Evolutionary conservation across 352 stramenopile species (phyloP), one percentile per base, ranked within the genome.

Genomic region (Globisporangium polare): DNA sequence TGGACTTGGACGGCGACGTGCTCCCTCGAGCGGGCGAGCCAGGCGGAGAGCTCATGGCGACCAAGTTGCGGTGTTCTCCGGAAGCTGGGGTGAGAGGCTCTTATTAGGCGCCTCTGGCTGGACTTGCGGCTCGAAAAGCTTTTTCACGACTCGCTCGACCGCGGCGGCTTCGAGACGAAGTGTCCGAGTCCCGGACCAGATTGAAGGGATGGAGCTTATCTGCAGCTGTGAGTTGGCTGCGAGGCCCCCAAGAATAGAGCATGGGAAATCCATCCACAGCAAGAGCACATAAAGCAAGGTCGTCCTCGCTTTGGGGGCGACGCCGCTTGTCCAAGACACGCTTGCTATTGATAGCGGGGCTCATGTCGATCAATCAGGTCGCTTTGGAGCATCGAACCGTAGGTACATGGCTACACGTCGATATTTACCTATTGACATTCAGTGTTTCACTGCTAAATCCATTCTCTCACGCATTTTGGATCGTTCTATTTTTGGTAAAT

Each of bases 1-100:
- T 84, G 41, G 69, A 70, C 65, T 81, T 85, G 63, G 57, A 45
- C 15, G 75, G 75, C 43, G 75, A 84, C 24, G 65, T 69, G 31
- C 47, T 33, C 0, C 49, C 68, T 35, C 73, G 60, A n/a, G 55
- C 56, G 56, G 75, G 75, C 29, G 74, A 80, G 4, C 60, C 65
- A 43, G 68, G 46, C n/a, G 73, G 59, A 13, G 60, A 60, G 39
- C 52, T 73, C 47, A 70, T 66, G 52, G 56, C 72, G 20, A 39
- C 59, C 29, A 6, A 35, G 29, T n/a, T n/a, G n/a, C n/a, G n/a
- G n/a, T n/a, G n/a, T n/a, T n/a, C n/a, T n/a, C n/a, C n/a, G n/a
- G n/a, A n/a, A n/a, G n/a, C n/a, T n/a, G n/a, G n/a, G n/a, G n/a
- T n/a, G n/a, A n/a, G n/a, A n/a, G n/a, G n/a, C n/a, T n/a, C n/a